A percentile compares a stretch with the other conserved stretches of the same genome.
These are phyloP conservation scores for Talaromyces pinophilus DNA, from an alignment of 2,329 filamentous ascomycete genomes.

Conservation along the genomic window DNA sequence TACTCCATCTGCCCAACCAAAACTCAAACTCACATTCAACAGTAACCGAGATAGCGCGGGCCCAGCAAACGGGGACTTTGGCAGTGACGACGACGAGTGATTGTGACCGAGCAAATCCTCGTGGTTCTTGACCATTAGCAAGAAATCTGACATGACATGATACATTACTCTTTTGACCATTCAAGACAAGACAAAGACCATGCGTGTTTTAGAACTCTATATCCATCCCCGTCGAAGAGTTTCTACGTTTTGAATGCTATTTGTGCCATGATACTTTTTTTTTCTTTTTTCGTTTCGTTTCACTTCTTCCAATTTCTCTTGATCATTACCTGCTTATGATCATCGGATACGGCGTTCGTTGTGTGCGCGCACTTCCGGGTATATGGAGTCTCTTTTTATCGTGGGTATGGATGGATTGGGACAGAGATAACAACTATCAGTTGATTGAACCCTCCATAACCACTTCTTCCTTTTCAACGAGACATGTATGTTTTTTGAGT, in stretches of 20 bases:
- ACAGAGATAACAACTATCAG: too few relatives aligned
- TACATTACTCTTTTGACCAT: slow-evolving; percentile 8
- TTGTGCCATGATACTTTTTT: background rate
- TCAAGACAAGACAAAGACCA: slow-evolving; percentile 2
- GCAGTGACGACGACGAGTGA: slow-evolving; percentile 40
- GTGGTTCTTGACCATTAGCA: background rate
- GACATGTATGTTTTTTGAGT: background rate
- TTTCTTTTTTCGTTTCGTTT: background rate
- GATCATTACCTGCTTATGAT: slow-evolving; percentile 5
- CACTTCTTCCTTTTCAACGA: background rate
- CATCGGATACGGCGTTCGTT: slow-evolving; percentile 17
- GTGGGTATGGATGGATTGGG: background rate
- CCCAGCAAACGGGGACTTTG: slow-evolving; percentile 35
- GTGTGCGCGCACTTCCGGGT: slow-evolving; percentile 12
- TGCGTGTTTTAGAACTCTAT: slow-evolving; percentile 8
- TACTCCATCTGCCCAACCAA: slow-evolving; percentile 55
- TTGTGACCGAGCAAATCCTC: background rate
- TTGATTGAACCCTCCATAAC: background rate
- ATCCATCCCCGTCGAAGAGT: background rate
- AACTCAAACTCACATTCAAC: slow-evolving; percentile 66
- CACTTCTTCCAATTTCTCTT: background rate
- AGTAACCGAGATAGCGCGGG: slow-evolving; percentile 39
- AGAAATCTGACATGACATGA: slow-evolving; percentile 1
- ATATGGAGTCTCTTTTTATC: slow-evolving; percentile 1
- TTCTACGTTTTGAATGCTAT: slow-evolving; percentile 1